phyloP scores from a whole-genome alignment of 441 rosid genomes.

The Eutrema salsugineum region DNA sequence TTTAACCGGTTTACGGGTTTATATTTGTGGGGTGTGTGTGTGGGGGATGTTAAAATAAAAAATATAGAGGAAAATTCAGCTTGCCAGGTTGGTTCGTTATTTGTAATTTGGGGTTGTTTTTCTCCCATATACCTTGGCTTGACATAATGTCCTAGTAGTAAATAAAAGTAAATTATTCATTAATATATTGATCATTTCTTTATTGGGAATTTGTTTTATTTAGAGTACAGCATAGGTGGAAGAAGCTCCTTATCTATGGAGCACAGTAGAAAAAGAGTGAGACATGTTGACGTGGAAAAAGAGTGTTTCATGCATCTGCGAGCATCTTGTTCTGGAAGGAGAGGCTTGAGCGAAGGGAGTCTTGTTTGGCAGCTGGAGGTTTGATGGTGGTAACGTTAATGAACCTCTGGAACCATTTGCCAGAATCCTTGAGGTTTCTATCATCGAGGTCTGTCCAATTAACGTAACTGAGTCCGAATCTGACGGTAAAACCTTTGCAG shows the following conservation, averaged over 20 bases:
- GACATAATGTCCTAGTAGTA: no score
- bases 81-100: no score
- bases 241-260: slow-evolving; percentile 3
- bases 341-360: background rate
- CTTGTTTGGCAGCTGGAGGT: background rate
- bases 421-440: slow-evolving; percentile 25
- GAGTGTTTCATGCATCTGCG: slow-evolving; percentile 4
- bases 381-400: background rate
- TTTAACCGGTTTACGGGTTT: no score
- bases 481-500: slow-evolving; percentile 8
- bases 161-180: no score
- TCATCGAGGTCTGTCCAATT: background rate
- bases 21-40: no score
- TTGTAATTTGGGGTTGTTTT: no score
- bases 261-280: background rate
- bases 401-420: slow-evolving; percentile 17
- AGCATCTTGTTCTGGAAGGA: background rate
- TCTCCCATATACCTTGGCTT: no score
- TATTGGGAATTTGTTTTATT: background rate
- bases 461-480: slow-evolving; percentile 25
- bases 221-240: background rate
- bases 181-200: background rate
- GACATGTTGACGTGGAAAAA: background rate
- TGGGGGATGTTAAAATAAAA: no score
- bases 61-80: no score